Base-by-base conservation (phyloP, 2,329 filamentous ascomycete species). In the Stylonectria norvegica region DNA sequence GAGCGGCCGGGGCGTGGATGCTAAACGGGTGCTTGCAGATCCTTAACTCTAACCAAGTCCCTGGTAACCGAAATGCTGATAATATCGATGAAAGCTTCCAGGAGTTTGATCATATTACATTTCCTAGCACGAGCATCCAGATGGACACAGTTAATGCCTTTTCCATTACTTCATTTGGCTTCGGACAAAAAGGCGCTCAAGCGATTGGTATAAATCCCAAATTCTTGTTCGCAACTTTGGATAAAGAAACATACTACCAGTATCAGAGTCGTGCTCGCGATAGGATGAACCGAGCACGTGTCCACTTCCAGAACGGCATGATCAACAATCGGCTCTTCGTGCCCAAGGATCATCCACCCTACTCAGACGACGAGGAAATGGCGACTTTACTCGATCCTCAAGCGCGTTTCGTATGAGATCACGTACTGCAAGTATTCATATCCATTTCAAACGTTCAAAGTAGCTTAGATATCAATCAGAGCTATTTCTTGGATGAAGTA, bases 261-360 rank as follows among this genome's bases (percentile, higher is more conserved):
- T n/a, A n/a, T n/a, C n/a, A n/a, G n/a, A n/a, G n/a, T n/a, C n/a
- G n/a, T n/a, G n/a, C n/a, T n/a, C n/a, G n/a, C n/a, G n/a, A n/a
- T n/a, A n/a, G 93, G 49, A 94, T 98, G 69, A 97, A 96, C 88
- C 96, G 91, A 75, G 89, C 93, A 0, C 98, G 98, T 77, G 81
- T 93, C 50, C 97, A 88, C 81, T 95, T 94, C 83, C 94, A 98
- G 73, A 95, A 95, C 58, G 90, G 91, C 48, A 77, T 98, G 65
- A 90, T 97, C 77, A 95, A 95, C 77, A 97, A 98, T 76, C 88
- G 83, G 51, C 79, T 98, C 66, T 98, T 98, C 69, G 89, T 95
- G 48, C 90, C 94, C 66, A 98, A 98, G 82, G 78, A 79, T 61
- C 83, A 90, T 64, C 78, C 90, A 30, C 94, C 93, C 31, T 98